phyloP scores from a whole-genome alignment of 2,329 filamentous ascomycete genomes.

The Aspergillus vadensis region DNA sequence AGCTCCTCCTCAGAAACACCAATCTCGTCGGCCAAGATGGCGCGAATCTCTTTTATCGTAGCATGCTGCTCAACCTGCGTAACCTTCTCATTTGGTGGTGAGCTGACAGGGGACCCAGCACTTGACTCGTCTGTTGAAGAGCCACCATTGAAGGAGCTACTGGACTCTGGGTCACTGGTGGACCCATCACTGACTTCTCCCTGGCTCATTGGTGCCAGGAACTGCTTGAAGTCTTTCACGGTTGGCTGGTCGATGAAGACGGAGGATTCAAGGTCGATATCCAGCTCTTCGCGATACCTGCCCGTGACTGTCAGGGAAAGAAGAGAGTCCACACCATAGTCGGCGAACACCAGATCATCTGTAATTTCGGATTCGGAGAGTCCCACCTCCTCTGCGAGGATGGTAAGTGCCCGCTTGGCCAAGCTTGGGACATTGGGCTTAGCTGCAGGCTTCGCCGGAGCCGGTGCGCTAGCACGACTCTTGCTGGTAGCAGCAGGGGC shows the following conservation, averaged over 20 bases:
- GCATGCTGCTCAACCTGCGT: slow-evolving; percentile 30
- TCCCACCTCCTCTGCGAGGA: slow-evolving; percentile 53
- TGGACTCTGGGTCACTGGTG: slow-evolving; percentile 32
- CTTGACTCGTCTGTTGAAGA: slow-evolving; percentile 35
- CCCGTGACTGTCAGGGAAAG: slow-evolving; percentile 64
- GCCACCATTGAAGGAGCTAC: slow-evolving; percentile 27
- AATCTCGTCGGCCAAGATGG: slow-evolving; percentile 48
- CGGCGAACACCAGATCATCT: slow-evolving; percentile 62
- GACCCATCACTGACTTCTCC: slow-evolving; percentile 35
- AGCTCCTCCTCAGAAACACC: slow-evolving; percentile 46
- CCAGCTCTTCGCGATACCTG: slow-evolving; percentile 63
- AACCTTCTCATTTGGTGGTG: slow-evolving; percentile 31
- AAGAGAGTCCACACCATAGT: slow-evolving; percentile 64
- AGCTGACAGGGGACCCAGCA: slow-evolving; percentile 34
- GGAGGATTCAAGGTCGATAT: slow-evolving; percentile 60
- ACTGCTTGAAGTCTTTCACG: slow-evolving; percentile 62
- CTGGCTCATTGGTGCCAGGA: slow-evolving; percentile 46
- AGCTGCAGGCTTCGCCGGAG: slow-evolving; percentile 23
- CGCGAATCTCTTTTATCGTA: slow-evolving; percentile 44
- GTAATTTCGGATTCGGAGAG: slow-evolving; percentile 61
- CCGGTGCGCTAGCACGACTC: slow-evolving; percentile 29
- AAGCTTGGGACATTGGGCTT: slow-evolving; percentile 36
- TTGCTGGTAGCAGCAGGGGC: slow-evolving; percentile 27
- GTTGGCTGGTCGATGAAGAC: slow-evolving; percentile 63
- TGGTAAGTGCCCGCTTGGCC: slow-evolving; percentile 38